These are phyloP conservation scores for Pelargonium australe DNA, from an alignment of 441 rosid genomes.

Conservation along the genomic window DNA sequence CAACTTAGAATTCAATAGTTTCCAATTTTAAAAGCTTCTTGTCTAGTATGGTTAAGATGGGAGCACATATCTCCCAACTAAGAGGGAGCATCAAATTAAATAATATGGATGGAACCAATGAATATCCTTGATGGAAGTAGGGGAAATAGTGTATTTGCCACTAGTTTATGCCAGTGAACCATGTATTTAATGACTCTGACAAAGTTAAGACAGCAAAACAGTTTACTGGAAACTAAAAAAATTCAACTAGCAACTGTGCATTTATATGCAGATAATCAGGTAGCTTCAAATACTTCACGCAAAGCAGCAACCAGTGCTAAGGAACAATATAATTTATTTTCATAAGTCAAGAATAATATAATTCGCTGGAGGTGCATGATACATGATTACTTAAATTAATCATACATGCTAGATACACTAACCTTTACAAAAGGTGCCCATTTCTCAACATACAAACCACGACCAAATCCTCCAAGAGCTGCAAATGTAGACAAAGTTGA, in stretches of 20 bases:
- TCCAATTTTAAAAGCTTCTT: too few relatives aligned
- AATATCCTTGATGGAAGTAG: too few relatives aligned
- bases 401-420: conserved; percentile 10
- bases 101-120: too few relatives aligned
- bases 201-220: background rate
- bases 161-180: too few relatives aligned
- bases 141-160: too few relatives aligned
- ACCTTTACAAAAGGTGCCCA: conserved; percentile 94
- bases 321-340: background rate
- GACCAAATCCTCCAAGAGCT: conserved; percentile 84
- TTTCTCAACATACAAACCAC: conserved; percentile 79
- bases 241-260: background rate
- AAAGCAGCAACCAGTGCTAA: background rate
- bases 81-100: too few relatives aligned
- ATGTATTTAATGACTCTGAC: background rate
- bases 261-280: background rate
- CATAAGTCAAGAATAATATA: background rate
- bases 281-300: background rate
- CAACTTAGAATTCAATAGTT: too few relatives aligned
- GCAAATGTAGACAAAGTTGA: conserved; percentile 12
- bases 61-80: too few relatives aligned
- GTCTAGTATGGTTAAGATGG: too few relatives aligned
- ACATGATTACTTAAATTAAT: background rate
- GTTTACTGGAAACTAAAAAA: background rate
- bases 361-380: background rate